These are phyloP conservation scores for Sarocladium kiliense DNA, from an alignment of 2,329 filamentous ascomycete species.

Conservation along the genomic window DNA sequence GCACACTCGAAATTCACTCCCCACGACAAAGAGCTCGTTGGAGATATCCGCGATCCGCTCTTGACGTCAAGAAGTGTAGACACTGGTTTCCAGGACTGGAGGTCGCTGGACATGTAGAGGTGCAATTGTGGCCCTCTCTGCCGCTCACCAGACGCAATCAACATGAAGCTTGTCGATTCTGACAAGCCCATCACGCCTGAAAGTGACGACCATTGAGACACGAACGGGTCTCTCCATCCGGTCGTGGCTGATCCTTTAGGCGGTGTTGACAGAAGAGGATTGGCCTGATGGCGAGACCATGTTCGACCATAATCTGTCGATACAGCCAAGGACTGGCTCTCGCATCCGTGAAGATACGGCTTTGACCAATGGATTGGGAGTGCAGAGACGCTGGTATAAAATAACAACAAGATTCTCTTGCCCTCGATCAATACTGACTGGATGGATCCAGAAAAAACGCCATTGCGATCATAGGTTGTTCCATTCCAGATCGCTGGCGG, in stretches of 20 bases:
- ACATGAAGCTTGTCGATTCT: slow-evolving; percentile 28
- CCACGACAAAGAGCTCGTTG: slow-evolving; percentile 7
- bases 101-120: slow-evolving; percentile 16
- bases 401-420: slow-evolving; percentile 26
- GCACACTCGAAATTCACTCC: slow-evolving; percentile 16
- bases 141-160: slow-evolving; percentile 29
- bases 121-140: slow-evolving; percentile 16
- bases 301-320: slow-evolving; percentile 26
- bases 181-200: slow-evolving; percentile 14
- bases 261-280: slow-evolving; percentile 16
- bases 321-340: slow-evolving; percentile 37
- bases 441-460: slow-evolving; percentile 39
- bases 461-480: slow-evolving; percentile 33
- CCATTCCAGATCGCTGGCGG: slow-evolving; percentile 15
- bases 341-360: slow-evolving; percentile 35
- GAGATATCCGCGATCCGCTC: slow-evolving; percentile 9
- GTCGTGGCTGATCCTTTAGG: slow-evolving; percentile 16
- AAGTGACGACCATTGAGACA: slow-evolving; percentile 16
- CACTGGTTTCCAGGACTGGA: slow-evolving; percentile 16
- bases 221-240: slow-evolving; percentile 22
- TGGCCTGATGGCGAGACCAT: slow-evolving; percentile 16
- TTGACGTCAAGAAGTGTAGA: slow-evolving; percentile 12
- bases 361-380: slow-evolving; percentile 40
- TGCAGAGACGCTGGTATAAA: slow-evolving; percentile 36
- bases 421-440: slow-evolving; percentile 34